Evolutionary conservation across 2,329 filamentous ascomycete genomes (phyloP).

Genomic region (Ophiostoma ips): DNA sequence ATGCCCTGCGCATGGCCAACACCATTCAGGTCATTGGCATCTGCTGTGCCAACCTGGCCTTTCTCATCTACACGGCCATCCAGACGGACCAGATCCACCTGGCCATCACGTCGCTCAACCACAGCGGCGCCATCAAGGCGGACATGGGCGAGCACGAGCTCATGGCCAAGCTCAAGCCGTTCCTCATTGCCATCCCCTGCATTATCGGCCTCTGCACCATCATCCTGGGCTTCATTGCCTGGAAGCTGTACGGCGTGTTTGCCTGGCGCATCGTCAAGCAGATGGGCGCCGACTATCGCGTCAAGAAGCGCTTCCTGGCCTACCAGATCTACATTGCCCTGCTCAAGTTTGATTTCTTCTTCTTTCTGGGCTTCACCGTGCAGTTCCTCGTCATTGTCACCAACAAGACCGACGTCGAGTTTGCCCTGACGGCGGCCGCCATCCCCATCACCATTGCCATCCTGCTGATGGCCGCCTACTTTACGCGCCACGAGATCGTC

Average conservation of each 20-base stretch:
- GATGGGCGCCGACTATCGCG: conserved; percentile 89
- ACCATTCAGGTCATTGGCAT: conserved; percentile 97
- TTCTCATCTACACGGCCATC: conserved; percentile 84
- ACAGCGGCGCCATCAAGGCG: conserved; percentile 26
- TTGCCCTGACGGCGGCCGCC: conserved; percentile 74
- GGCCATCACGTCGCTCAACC: conserved; percentile 47
- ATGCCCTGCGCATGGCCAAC: conserved; percentile 87
- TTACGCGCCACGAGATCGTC: conserved; percentile 71
- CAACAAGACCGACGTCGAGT: conserved; percentile 55
- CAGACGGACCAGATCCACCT: conserved; percentile 81
- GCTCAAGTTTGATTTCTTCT: conserved; percentile 99
- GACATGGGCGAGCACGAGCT: conserved; percentile 29
- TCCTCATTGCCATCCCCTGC: conserved; percentile 71
- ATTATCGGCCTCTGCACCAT: conserved; percentile 67
- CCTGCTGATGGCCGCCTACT: conserved; percentile 70
- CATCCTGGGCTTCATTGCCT: conserved; percentile 62
- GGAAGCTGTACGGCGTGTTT: conserved; percentile 97
- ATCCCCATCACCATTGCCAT: conserved; percentile 86
- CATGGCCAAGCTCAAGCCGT: conserved; percentile 58
- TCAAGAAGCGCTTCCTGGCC: conserved; percentile 92
- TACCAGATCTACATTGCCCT: conserved; percentile 99
- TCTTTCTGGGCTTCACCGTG: conserved; percentile 96
- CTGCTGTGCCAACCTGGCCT: conserved; percentile 79
- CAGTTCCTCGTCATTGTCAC: conserved; percentile 92
- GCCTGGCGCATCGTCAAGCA: conserved; percentile 99